Conservation (phyloP, 805 yeast genomes). For the Wickerhamomyces strasburgensis region DNA sequence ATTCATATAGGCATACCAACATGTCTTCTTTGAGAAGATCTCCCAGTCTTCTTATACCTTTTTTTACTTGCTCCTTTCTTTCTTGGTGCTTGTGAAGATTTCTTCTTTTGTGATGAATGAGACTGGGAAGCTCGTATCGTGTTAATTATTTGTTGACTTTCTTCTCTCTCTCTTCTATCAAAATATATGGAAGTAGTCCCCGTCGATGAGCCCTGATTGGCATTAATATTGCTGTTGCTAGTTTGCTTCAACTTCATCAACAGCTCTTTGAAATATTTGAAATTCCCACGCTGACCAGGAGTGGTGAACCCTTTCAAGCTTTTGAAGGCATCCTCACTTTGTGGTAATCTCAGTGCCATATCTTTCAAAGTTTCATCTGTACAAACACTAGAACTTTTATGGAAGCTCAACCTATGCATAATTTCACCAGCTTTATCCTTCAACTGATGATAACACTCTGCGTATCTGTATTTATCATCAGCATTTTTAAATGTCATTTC, state of each 20-base stretch:
- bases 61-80: background rate
- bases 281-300: slow-evolving; percentile 26
- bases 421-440: slow-evolving; percentile 37
- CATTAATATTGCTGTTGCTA: too few relatives aligned
- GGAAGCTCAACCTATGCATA: slow-evolving; percentile 36
- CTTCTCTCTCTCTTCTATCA: slow-evolving; percentile 10
- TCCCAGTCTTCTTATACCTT: background rate
- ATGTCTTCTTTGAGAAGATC: background rate
- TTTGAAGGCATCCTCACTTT: slow-evolving; percentile 41
- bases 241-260: slow-evolving; percentile 24
- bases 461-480: slow-evolving; percentile 18
- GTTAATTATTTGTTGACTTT: slow-evolving; percentile 16
- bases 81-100: background rate
- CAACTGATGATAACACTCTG: slow-evolving; percentile 25
- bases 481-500: slow-evolving; percentile 17
- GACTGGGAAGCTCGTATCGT: slow-evolving; percentile 21
- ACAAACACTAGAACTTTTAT: slow-evolving; percentile 31
- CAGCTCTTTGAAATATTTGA: slow-evolving; percentile 34
- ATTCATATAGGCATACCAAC: background rate
- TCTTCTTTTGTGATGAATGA: slow-evolving; percentile 1
- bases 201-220: slow-evolving; percentile 5
- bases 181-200: slow-evolving; percentile 19
- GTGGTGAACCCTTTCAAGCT: slow-evolving; percentile 30
- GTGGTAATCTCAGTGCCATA: slow-evolving; percentile 53
- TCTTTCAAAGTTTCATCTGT: slow-evolving; percentile 41